These are phyloP conservation scores for Candida sphagnicola DNA, from an alignment of 805 yeast species.

Conservation along the genomic window DNA sequence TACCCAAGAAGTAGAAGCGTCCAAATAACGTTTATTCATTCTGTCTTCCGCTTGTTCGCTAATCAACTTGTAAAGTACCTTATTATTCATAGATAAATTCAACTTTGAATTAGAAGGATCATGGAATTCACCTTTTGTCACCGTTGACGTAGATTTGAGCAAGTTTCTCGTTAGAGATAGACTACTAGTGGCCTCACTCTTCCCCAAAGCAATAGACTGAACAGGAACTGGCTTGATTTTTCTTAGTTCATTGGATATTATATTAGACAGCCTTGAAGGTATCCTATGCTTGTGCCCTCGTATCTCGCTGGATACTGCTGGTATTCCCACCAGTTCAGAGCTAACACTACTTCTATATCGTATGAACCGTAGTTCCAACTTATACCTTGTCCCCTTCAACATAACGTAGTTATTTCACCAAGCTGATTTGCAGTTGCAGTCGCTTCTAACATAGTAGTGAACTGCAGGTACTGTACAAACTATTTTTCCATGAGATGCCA, in stretches of 20 bases:
- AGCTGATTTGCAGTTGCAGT: neutral
- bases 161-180: neutral
- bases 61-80: slow-evolving; percentile 15
- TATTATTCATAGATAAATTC: slow-evolving; percentile 16
- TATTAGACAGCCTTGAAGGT: neutral
- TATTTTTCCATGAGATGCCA: too few species aligned
- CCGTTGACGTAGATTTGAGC: neutral
- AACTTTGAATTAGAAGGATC: slow-evolving; percentile 19
- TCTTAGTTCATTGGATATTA: slow-evolving; percentile 2
- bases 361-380: neutral
- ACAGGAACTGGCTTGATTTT: neutral
- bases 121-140: neutral
- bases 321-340: neutral
- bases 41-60: slow-evolving; percentile 13
- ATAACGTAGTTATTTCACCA: neutral
- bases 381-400: neutral
- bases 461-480: too few species aligned
- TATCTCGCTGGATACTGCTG: too few species aligned
- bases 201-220: neutral
- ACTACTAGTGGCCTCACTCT: neutral
- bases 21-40: slow-evolving; percentile 15
- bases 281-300: neutral
- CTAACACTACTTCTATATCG: neutral
- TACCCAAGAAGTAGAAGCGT: slow-evolving; percentile 19
- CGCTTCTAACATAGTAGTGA: neutral